Evolutionary conservation across 164 flowering plant species (phyloP).

Genomic region (Vitis rotundifolia): DNA sequence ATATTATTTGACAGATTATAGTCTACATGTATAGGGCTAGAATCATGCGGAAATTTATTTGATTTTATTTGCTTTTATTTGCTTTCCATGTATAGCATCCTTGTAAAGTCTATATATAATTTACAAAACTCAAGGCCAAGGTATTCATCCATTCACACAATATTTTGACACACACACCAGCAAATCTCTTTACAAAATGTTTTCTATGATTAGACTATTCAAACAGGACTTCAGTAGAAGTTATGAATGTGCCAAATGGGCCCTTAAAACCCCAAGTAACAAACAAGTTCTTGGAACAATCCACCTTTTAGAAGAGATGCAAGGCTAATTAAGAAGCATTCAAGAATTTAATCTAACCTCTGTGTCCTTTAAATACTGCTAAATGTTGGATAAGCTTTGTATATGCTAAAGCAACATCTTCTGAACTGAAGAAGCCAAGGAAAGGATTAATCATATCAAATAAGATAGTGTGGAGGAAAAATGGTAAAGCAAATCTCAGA

Average conservation of each 20-base stretch:
- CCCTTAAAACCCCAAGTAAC: neutral
- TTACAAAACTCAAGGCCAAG: too few relatives aligned
- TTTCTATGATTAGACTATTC: too few relatives aligned
- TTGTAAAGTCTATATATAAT: too few relatives aligned
- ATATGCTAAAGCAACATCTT: constrained; percentile 75
- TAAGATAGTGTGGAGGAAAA: neutral
- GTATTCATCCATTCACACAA: too few relatives aligned
- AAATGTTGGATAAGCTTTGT: constrained; percentile 86
- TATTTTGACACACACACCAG: too few relatives aligned
- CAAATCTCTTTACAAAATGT: too few relatives aligned
- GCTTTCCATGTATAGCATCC: too few relatives aligned
- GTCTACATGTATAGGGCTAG: too few relatives aligned
- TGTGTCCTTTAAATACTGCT: constrained; percentile 80
- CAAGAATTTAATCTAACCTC: constrained; percentile 53
- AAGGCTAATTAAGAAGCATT: neutral
- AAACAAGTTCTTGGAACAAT: constrained; percentile 2
- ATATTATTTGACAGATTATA: too few relatives aligned
- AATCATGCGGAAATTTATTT: too few relatives aligned
- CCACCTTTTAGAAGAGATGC: neutral
- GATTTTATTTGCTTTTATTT: too few relatives aligned
- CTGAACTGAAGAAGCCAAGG: constrained; percentile 43
- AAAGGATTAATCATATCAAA: constrained; percentile 7
- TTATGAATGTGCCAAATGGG: neutral
- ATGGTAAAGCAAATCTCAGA: neutral
- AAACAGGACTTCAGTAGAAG: too few relatives aligned